Evolutionary conservation across 176 grass and related monocot species (phyloP).

Genomic region (Lolium perenne): DNA sequence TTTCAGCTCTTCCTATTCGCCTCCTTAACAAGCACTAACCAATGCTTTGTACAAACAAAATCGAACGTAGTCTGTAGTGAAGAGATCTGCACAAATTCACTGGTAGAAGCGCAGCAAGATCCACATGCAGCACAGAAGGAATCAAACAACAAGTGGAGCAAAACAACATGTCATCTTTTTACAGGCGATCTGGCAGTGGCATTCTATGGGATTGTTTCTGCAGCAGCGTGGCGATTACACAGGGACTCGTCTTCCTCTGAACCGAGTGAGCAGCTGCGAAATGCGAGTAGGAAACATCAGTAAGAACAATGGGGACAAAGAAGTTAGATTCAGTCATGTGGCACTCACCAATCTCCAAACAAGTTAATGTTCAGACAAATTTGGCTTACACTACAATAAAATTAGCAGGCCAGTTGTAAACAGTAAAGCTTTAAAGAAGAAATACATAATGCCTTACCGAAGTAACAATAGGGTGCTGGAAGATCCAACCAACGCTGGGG

Average conservation of each 20-base stretch:
- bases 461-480: slow-evolving; percentile 80
- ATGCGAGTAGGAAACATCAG: background rate
- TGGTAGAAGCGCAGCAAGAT: slow-evolving; percentile 9
- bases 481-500: slow-evolving; percentile 74
- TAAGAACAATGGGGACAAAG: background rate
- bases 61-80: background rate
- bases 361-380: background rate
- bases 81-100: slow-evolving; percentile 19
- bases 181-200: slow-evolving; percentile 30
- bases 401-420: background rate
- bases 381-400: background rate
- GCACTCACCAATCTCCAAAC: background rate
- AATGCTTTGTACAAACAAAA: slow-evolving; percentile 4
- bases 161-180: slow-evolving; percentile 34
- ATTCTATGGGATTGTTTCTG: slow-evolving; percentile 21
- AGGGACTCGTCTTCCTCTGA: slow-evolving; percentile 64
- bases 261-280: slow-evolving; percentile 56
- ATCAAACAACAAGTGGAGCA: slow-evolving; percentile 15
- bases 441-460: slow-evolving; percentile 49
- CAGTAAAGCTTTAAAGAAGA: background rate
- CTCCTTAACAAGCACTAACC: slow-evolving; percentile 15
- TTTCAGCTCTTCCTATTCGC: background rate
- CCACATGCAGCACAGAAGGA: slow-evolving; percentile 12
- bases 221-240: slow-evolving; percentile 42
- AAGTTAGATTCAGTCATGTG: background rate